Evolutionary conservation across 208 protist species (phyloP).

Genomic region (Sergeia podlipaevii): DNA sequence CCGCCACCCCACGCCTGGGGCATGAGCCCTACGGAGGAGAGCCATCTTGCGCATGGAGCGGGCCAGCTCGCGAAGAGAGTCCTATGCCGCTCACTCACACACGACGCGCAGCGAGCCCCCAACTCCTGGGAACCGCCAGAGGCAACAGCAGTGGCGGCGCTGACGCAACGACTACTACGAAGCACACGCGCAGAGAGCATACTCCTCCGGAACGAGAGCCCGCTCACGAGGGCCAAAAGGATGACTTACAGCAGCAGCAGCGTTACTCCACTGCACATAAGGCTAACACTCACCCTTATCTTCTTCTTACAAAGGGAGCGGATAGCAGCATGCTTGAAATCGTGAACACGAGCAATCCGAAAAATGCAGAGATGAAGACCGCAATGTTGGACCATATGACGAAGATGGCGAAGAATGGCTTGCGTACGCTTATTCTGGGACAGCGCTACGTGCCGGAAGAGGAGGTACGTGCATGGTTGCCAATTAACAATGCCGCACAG

Average conservation of each 20-base stretch:
- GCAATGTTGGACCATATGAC: conserved; percentile 43
- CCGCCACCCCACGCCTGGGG: no score
- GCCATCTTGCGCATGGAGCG: no score
- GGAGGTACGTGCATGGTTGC: conserved; percentile 63
- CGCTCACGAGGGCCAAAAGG: no score
- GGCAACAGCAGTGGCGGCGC: neutral
- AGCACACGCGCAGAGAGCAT: no score
- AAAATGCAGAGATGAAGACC: conserved; percentile 23
- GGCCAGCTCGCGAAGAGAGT: no score
- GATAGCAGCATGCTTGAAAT: conserved; percentile 83
- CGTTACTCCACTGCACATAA: neutral
- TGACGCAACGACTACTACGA: no score
- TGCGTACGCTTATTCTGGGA: conserved; percentile 77
- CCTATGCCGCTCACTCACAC: neutral
- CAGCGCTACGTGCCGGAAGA: conserved; percentile 42
- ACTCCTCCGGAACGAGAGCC: no score
- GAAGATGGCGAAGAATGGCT: conserved; percentile 39
- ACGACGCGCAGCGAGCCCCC: neutral
- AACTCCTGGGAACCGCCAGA: neutral
- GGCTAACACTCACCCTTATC: no score
- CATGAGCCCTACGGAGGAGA: no score
- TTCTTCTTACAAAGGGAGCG: conserved; percentile 84
- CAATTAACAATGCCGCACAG: conserved; percentile 52
- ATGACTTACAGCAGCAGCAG: neutral
- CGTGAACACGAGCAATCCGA: conserved; percentile 37